Base-by-base conservation (phyloP, 2,329 filamentous ascomycete species). In the Colletotrichum truncatum region DNA sequence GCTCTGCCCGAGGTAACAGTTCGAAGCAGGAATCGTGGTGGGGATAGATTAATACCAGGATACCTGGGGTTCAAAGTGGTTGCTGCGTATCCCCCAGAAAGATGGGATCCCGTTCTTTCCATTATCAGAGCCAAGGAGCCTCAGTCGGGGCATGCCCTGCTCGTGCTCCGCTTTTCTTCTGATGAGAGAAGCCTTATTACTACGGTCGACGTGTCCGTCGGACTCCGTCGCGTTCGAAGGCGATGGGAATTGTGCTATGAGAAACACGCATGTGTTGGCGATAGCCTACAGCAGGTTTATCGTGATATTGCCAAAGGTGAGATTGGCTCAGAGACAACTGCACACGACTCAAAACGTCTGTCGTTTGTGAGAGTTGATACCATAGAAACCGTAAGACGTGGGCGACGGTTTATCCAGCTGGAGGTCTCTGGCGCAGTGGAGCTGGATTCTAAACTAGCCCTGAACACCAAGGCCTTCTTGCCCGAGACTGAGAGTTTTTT, bases 41-140 rank as follows among this genome's bases (percentile, higher is more conserved):
- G 28, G 3, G 23, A 11, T 4, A 56, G 11, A 2, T 2, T 11
- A 10, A n/a, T 23, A 2, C 21, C 32, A 3, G 16, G 45, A 14
- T 26, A 25, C 6, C 14, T 41, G 12, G 34, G 32, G 2, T 59
- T 59, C 14, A 25, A 4, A 6, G 51, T 53, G 10, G 16, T n/a
- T 3, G 32, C 26, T 6, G 58, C 51, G 7, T 38, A 34, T 28
- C 58, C 58, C 4, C 58, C 41, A n/a, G 58, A 62, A 12, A 46
- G 58, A 9, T 62, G 58, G 58, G 58, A 62, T 26, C 18, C 58
- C 28, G 14, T 30, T 6, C 14, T 62, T 1, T 62, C 51, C 2
- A 34, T 62, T 4, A 39, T 62, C 14, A 43, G 58, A 5, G 34
- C 58, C 6, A 62, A 41, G 9, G 58, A 62, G n/a, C 58, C 58